Evolutionary conservation across 345 rosid genomes (phyloP).

Genomic region (Trapa bicornis): DNA sequence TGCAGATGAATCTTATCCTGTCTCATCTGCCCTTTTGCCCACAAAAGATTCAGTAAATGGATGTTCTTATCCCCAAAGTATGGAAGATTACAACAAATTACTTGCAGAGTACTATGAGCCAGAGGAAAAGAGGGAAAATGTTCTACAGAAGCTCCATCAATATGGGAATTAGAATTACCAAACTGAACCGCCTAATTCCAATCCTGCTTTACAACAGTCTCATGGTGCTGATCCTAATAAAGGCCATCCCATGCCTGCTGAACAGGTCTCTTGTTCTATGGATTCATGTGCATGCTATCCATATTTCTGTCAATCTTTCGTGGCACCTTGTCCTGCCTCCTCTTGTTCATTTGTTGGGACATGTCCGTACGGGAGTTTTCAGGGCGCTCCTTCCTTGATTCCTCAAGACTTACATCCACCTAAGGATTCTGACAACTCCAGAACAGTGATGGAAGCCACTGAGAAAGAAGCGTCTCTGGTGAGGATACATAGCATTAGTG

Average conservation of each 20-base stretch:
- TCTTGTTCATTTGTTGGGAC: slow-evolving; percentile 20
- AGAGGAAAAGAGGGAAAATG: slow-evolving; percentile 42
- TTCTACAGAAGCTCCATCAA: slow-evolving; percentile 37
- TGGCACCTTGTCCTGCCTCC: slow-evolving; percentile 22
- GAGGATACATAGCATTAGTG: slow-evolving; percentile 13
- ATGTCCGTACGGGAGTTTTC: slow-evolving; percentile 10
- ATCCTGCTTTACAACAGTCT: slow-evolving; percentile 18
- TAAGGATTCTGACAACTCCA: slow-evolving; percentile 18
- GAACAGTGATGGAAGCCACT: slow-evolving; percentile 43
- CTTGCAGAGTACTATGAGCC: slow-evolving; percentile 47
- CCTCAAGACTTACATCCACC: slow-evolving; percentile 10
- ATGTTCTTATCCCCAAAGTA: slow-evolving; percentile 14
- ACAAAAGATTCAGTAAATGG: slow-evolving; percentile 10
- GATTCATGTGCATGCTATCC: slow-evolving; percentile 27
- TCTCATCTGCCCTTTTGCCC: slow-evolving; percentile 12
- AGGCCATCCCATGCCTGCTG: slow-evolving; percentile 14
- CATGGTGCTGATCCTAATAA: slow-evolving; percentile 16
- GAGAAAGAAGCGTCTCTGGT: slow-evolving; percentile 39
- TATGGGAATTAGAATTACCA: slow-evolving; percentile 28
- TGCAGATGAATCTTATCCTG: slow-evolving; percentile 10
- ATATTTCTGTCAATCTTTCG: slow-evolving; percentile 20
- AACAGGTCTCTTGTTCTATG: slow-evolving; percentile 17
- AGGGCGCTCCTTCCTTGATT: slow-evolving; percentile 8
- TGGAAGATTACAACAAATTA: slow-evolving; percentile 33
- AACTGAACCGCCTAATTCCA: slow-evolving; percentile 21